Base-by-base conservation (phyloP, 306 rosid genomes). In the Adenanthera pavonina region DNA sequence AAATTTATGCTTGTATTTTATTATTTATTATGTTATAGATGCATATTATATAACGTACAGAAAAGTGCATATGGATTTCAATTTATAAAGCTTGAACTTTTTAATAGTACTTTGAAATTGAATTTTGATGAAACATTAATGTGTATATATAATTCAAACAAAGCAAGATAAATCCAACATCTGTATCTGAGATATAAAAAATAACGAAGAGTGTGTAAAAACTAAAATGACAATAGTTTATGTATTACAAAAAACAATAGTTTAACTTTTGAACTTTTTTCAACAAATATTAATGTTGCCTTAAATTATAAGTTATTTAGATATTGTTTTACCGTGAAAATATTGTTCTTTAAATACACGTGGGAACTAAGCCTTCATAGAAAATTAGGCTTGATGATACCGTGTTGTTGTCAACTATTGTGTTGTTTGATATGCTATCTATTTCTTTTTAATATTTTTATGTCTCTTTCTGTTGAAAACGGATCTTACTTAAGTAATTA, bases 301-400 rank as follows among this genome's bases (percentile, higher is more conserved):
- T 75, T 75, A 56, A 49, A 56, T 46, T 56, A 43, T 73, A 81
- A 53, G 76, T 75, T 14, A 53, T 52, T 33, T 13, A 20, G 38
- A 20, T 10, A 10, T 44, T 44, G 74, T 69, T 69, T 69, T 44
- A 11, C 3, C 8, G 35, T 20, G 8, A 3, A 12, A 19, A 4
- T 9, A 69, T 8, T 46, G 5, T 46, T 12, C 15, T 69, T 36
- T 49, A 80, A 38, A 48, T 38, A 80, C 66, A 61, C 75, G 83
- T 35, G 67, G 41, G 48, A 74, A 12, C 59, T 12, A n/a, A 38
- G 40, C 11, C 53, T 30, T 8, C n/a, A n/a, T 6, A 8, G 8
- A 38, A 13, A 3, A 44, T 38, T 53, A 5, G 41, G 48, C 60
- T 47, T 46, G 38, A 79, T 34, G 60, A 71, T 47, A 34, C 17